A percentile compares a stretch with the other conserved stretches of the same genome.
These are phyloP conservation scores for Pleodorina starrii DNA, from an alignment of 139 green algal species.

Conservation along the genomic window DNA sequence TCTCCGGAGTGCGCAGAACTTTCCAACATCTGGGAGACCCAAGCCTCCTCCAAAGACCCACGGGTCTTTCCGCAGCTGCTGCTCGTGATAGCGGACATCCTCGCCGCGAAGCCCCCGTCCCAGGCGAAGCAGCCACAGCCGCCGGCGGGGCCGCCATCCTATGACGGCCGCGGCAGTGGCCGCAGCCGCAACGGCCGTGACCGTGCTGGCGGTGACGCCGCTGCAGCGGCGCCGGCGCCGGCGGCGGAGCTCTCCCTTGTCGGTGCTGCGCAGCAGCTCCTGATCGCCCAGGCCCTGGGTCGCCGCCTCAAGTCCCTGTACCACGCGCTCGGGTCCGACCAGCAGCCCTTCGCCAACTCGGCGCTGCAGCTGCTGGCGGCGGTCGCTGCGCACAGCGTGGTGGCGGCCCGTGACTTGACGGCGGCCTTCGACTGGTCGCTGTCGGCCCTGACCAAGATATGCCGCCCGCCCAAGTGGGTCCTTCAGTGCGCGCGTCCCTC, in stretches of 20 bases:
- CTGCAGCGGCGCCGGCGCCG: not conserved
- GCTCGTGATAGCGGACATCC: slow-evolving; percentile 29
- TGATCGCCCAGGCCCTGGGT: slow-evolving; percentile 6
- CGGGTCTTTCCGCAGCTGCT: slow-evolving; percentile 46
- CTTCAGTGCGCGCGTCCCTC: too few relatives aligned
- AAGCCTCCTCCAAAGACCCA: slow-evolving; percentile 35
- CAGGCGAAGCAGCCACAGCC: not conserved
- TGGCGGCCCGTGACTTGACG: slow-evolving; percentile 54
- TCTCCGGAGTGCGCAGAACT: slow-evolving; percentile 45
- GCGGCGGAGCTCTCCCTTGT: not conserved
- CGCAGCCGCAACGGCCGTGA: too few relatives aligned
- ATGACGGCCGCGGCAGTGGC: not conserved
- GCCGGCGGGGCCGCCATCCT: not conserved
- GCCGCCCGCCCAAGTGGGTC: slow-evolving; percentile 47
- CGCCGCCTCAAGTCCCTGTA: slow-evolving; percentile 71
- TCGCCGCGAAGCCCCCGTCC: slow-evolving; percentile 5
- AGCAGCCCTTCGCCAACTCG: slow-evolving; percentile 54
- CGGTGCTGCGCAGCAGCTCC: not conserved
- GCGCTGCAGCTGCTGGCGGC: slow-evolving; percentile 68
- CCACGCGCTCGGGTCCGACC: slow-evolving; percentile 31
- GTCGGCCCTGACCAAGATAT: slow-evolving; percentile 62
- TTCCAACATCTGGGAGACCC: slow-evolving; percentile 53
- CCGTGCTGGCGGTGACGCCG: not conserved
- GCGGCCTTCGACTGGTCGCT: slow-evolving; percentile 73
- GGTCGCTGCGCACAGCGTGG: slow-evolving; percentile 42